phyloP scores from a whole-genome alignment of 345 rosid genomes.

The Trapa bicornis region DNA sequence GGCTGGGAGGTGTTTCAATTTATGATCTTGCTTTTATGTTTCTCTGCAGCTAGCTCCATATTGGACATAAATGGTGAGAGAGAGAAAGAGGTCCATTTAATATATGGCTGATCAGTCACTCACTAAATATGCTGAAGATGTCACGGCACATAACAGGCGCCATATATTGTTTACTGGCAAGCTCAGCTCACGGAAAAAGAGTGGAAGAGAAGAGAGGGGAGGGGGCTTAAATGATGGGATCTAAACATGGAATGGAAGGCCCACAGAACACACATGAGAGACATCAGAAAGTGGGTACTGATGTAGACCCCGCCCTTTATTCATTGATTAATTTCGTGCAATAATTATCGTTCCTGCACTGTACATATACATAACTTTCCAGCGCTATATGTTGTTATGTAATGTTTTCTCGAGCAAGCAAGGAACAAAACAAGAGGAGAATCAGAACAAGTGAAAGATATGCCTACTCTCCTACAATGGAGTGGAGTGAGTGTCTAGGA shows the following conservation, averaged over 20 bases:
- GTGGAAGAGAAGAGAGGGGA: not conserved
- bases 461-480: not conserved
- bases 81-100: not conserved
- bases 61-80: not conserved
- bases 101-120: not conserved
- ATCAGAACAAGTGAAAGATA: not conserved
- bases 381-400: not conserved
- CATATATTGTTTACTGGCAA: not conserved
- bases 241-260: constrained; percentile 6
- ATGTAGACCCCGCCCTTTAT: constrained; percentile 19
- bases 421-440: not conserved
- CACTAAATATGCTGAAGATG: not conserved
- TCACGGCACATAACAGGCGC: not conserved
- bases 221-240: not conserved
- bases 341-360: too few species aligned
- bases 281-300: constrained; percentile 23
- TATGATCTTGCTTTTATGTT: not conserved
- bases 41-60: not conserved
- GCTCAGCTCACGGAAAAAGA: not conserved
- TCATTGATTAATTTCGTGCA: too few species aligned
- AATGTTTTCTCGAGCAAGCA: not conserved
- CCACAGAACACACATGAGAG: constrained; percentile 21
- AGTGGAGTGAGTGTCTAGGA: not conserved
- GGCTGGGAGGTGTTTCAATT: not conserved
- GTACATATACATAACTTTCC: not conserved